These are phyloP conservation scores for Aphanocladium album DNA, from an alignment of 2,329 filamentous ascomycete genomes.

Conservation along the genomic window DNA sequence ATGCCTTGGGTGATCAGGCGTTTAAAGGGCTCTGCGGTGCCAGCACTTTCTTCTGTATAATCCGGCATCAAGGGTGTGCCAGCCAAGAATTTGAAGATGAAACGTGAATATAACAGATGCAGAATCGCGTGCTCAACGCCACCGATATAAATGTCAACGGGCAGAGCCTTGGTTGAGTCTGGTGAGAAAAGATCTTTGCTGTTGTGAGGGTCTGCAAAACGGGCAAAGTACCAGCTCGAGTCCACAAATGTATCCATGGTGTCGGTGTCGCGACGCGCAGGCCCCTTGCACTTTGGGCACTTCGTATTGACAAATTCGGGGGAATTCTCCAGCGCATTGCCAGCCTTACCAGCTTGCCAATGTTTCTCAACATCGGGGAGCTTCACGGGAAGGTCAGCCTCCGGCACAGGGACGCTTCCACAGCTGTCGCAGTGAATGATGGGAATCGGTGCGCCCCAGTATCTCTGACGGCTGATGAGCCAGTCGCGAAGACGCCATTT, in stretches of 20 bases:
- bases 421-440: constrained; percentile 77
- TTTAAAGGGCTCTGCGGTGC: constrained; percentile 68
- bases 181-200: constrained; percentile 54
- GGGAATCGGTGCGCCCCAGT: constrained; percentile 88
- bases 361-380: constrained; percentile 66
- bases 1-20: constrained; percentile 85
- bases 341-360: constrained; percentile 63
- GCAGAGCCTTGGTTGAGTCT: constrained; percentile 54
- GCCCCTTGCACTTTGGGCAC: constrained; percentile 67
- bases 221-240: constrained; percentile 89
- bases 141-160: constrained; percentile 84
- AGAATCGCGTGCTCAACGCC: constrained; percentile 89
- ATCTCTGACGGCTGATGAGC: constrained; percentile 87
- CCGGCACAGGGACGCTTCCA: constrained; percentile 73
- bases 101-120: constrained; percentile 82
- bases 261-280: constrained; percentile 78
- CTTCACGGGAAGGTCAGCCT: constrained; percentile 68
- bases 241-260: constrained; percentile 97
- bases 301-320: constrained; percentile 68
- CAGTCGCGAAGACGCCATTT: constrained; percentile 83
- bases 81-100: constrained; percentile 82
- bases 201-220: constrained; percentile 71
- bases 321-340: constrained; percentile 71
- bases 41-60: constrained; percentile 25
- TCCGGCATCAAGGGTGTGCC: constrained; percentile 45